phyloP scores from a whole-genome alignment of 768 basidiomycete genomes.

The Pleurotus platypus region DNA sequence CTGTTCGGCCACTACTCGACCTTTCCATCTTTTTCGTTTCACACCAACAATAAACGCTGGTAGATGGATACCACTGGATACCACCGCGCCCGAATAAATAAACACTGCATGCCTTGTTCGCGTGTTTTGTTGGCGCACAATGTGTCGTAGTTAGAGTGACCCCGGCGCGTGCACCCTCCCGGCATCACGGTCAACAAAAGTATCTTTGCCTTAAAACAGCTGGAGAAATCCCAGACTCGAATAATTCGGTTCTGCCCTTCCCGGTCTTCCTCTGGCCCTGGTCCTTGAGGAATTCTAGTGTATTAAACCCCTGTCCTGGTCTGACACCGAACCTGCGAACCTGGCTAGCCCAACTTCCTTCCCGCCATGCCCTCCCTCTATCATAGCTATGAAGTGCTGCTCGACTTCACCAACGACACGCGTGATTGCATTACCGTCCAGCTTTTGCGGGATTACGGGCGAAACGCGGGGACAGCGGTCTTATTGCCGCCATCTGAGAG shows the following conservation, averaged over 20 bases:
- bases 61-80: no score
- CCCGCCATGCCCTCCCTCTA: slow-evolving; percentile 55
- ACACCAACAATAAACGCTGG: neutral
- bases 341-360: slow-evolving; percentile 13
- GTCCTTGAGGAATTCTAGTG: slow-evolving; percentile 11
- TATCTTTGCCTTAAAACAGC: slow-evolving; percentile 4
- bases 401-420: slow-evolving; percentile 70
- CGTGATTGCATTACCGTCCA: slow-evolving; percentile 62
- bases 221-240: neutral
- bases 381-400: slow-evolving; percentile 59
- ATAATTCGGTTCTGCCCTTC: slow-evolving; percentile 10
- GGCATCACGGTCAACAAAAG: slow-evolving; percentile 1
- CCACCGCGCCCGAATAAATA: no score
- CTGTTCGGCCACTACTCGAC: neutral
- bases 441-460: slow-evolving; percentile 61
- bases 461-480: slow-evolving; percentile 47
- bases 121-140: slow-evolving; percentile 9
- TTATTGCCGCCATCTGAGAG: slow-evolving; percentile 61
- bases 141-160: neutral
- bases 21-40: slow-evolving; percentile 2
- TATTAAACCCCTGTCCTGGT: slow-evolving; percentile 21
- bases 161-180: neutral
- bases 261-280: slow-evolving; percentile 16
- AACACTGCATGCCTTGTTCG: neutral
- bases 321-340: slow-evolving; percentile 22